Evolutionary conservation across 2,329 filamentous ascomycete species (phyloP).

Genomic region (Claviceps pazoutovae): DNA sequence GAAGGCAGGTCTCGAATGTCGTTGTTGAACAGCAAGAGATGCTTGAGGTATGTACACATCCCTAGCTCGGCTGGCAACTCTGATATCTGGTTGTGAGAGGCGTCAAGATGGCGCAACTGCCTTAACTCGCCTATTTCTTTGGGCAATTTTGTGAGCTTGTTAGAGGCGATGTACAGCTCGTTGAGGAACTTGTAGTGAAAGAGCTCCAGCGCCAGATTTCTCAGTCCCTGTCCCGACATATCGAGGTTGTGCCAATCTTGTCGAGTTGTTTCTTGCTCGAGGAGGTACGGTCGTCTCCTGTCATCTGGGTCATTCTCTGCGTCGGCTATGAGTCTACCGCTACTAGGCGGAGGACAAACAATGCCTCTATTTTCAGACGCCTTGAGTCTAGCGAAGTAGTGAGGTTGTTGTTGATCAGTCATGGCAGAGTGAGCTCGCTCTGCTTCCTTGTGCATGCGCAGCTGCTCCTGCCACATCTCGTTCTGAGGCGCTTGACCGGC

Average conservation of each 20-base stretch:
- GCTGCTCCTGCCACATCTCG: conserved; percentile 78
- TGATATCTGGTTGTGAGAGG: conserved; percentile 74
- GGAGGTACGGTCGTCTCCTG: conserved; percentile 47
- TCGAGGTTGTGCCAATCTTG: conserved; percentile 91
- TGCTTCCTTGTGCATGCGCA: conserved; percentile 66
- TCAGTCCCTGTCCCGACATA: conserved; percentile 87
- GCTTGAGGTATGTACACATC: conserved; percentile 88
- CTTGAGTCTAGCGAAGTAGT: conserved; percentile 60
- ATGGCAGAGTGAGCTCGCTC: conserved; percentile 60
- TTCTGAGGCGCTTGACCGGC: conserved; percentile 38
- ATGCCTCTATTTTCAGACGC: conserved; percentile 57
- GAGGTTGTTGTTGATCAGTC: conserved; percentile 49
- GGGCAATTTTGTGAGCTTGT: conserved; percentile 73
- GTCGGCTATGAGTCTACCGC: conserved; percentile 32
- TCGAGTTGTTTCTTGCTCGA: conserved; percentile 50
- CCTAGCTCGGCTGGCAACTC: conserved; percentile 81
- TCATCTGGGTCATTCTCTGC: conserved; percentile 42
- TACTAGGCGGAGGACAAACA: conserved; percentile 35
- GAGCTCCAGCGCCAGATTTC: conserved; percentile 63
- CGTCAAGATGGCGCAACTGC: conserved; percentile 68
- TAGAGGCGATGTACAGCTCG: conserved; percentile 86
- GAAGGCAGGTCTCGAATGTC: conserved; percentile 67
- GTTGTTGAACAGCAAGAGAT: conserved; percentile 82
- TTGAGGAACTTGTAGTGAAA: conserved; percentile 84
- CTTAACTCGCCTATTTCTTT: conserved; percentile 69